phyloP scores from a whole-genome alignment of 1,284 basidiomycete species.

The Erythrobasidium hasegawianum region DNA sequence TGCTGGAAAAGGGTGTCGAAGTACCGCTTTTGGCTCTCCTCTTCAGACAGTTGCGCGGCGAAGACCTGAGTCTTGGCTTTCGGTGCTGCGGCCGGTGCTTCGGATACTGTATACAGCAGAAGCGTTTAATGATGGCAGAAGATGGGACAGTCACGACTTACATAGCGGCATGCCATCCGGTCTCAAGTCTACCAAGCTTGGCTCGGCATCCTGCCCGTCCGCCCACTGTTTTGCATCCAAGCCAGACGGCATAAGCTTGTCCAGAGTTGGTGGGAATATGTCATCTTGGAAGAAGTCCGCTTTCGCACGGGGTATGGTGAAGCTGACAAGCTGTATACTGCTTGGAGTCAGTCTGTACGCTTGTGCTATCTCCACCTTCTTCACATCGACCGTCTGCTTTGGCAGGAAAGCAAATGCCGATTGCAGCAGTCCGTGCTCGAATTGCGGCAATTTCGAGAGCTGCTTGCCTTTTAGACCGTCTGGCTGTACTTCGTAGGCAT shows the following conservation, averaged over 20 bases:
- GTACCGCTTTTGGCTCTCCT: constrained; percentile 39
- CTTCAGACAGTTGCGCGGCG: constrained; percentile 36
- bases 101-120: constrained; percentile 33
- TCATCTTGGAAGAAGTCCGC: constrained; percentile 55
- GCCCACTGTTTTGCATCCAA: constrained; percentile 48
- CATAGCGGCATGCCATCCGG: constrained; percentile 50
- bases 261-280: constrained; percentile 51
- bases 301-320: constrained; percentile 51
- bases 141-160: constrained; percentile 38
- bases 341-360: constrained; percentile 73
- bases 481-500: constrained; percentile 50
- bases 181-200: constrained; percentile 43
- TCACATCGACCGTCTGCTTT: constrained; percentile 51
- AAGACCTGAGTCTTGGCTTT: constrained; percentile 7
- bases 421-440: constrained; percentile 49
- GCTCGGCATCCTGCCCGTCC: constrained; percentile 41
- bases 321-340: constrained; percentile 61
- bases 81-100: constrained; percentile 27
- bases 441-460: constrained; percentile 49
- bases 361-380: constrained; percentile 64
- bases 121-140: background rate
- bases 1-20: constrained; percentile 42
- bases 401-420: constrained; percentile 50
- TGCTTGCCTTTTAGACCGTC: constrained; percentile 22
- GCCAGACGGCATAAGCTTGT: constrained; percentile 34